Evolutionary conservation across 805 yeast genomes (phyloP).

Genomic region (Myxozyma monticola): DNA sequence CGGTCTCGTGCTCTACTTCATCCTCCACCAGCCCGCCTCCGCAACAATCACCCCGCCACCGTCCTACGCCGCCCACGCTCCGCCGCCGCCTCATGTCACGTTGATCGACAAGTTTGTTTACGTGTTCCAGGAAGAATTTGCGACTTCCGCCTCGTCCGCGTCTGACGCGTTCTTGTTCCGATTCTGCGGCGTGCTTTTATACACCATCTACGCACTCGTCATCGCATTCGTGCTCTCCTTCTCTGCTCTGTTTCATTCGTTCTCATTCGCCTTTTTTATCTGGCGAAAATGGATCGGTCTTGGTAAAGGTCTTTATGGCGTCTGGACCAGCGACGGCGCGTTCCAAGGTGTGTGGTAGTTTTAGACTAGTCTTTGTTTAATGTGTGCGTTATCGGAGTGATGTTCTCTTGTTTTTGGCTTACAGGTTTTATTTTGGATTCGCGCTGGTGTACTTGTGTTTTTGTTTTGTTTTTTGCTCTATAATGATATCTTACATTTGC

Average conservation of each 20-base stretch:
- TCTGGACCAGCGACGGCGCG: constrained; percentile 19
- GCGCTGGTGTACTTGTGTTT: background rate
- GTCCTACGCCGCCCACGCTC: background rate
- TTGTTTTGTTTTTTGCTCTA: background rate
- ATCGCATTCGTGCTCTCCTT: constrained; percentile 25
- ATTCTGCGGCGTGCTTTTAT: constrained; percentile 21
- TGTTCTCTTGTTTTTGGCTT: background rate
- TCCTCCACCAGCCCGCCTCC: constrained; percentile 11
- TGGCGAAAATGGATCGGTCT: constrained; percentile 28
- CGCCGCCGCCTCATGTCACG: constrained; percentile 2
- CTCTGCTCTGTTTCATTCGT: constrained; percentile 22
- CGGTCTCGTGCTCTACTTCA: constrained; percentile 15
- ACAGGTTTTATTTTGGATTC: background rate
- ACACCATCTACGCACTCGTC: constrained; percentile 24
- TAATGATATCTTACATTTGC: background rate
- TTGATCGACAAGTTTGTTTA: constrained; percentile 24
- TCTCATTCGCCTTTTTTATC: constrained; percentile 20
- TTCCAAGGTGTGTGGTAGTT: constrained; percentile 22
- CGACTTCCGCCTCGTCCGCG: constrained; percentile 5
- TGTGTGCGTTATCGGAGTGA: background rate
- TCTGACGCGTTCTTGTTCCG: constrained; percentile 19
- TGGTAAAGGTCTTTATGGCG: constrained; percentile 22
- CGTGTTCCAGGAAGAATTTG: constrained; percentile 23
- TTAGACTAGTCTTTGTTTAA: background rate
- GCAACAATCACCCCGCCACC: background rate